These are phyloP conservation scores for Auxenochlorella protothecoides DNA, from an alignment of 139 green algal genomes.

Conservation along the genomic window DNA sequence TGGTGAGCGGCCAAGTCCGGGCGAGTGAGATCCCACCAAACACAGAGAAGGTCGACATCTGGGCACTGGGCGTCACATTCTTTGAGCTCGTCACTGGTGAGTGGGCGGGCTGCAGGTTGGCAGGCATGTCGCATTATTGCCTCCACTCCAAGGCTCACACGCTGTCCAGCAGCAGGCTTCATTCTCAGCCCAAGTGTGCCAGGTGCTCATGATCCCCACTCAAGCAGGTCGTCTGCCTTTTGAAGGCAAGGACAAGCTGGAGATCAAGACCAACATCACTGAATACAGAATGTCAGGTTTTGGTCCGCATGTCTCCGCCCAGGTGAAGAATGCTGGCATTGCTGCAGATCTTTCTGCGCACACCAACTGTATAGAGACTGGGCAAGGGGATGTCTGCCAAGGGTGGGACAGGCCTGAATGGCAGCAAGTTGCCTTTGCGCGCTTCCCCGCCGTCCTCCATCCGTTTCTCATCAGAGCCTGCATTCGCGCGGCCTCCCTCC, in stretches of 20 bases:
- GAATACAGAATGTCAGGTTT: constrained; percentile 30
- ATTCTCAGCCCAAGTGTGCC: background rate
- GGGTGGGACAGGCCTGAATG: no score
- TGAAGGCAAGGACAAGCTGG: constrained; percentile 42
- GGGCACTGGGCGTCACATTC: constrained; percentile 59
- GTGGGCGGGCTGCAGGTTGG: constrained; percentile 1
- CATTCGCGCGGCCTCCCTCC: background rate
- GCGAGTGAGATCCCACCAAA: constrained; percentile 34
- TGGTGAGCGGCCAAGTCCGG: constrained; percentile 31
- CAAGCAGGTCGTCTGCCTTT: constrained; percentile 43
- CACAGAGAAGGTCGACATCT: constrained; percentile 62
- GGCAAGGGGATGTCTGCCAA: no score
- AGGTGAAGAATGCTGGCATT: background rate
- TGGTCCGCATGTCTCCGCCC: constrained; percentile 22
- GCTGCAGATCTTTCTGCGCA: background rate
- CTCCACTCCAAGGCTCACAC: background rate
- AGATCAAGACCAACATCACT: constrained; percentile 44
- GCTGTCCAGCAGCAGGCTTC: background rate
- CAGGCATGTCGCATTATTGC: background rate
- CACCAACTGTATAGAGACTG: background rate
- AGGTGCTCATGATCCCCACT: background rate
- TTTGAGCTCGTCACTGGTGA: constrained; percentile 63
- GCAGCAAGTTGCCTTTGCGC: no score
- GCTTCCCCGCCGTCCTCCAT: background rate
- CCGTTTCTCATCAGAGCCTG: background rate